Percentiles rank a stretch among this genome's conserved stretches.
phyloP scores from a whole-genome alignment of 306 rosid genomes.

The Purshia tridentata region DNA sequence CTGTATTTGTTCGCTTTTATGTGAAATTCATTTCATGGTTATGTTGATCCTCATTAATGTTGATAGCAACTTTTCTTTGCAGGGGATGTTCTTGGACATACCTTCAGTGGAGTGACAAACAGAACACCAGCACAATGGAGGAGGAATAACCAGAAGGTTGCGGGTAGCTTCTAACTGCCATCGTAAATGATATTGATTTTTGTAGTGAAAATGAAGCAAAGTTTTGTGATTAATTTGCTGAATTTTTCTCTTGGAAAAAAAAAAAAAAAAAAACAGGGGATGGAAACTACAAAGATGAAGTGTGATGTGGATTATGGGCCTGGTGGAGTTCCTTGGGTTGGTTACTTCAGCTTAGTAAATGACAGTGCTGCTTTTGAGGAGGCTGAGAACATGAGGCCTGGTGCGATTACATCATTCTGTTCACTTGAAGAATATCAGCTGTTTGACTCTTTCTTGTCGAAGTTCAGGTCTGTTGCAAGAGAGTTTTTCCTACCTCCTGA shows the following conservation, averaged over 20 bases:
- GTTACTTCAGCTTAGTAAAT: constrained; percentile 51
- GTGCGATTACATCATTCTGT: constrained; percentile 42
- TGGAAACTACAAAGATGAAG: constrained; percentile 53
- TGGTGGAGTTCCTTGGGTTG: constrained; percentile 57
- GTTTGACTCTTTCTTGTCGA: constrained; percentile 66
- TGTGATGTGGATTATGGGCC: constrained; percentile 40
- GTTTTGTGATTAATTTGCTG: constrained; percentile 25
- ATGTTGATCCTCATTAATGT: not conserved
- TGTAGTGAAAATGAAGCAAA: constrained; percentile 18
- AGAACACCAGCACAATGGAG: constrained; percentile 31
- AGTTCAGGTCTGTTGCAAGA: constrained; percentile 63
- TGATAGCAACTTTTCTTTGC: constrained; percentile 18
- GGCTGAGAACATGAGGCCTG: constrained; percentile 31
- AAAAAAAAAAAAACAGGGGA: constrained; percentile 39
- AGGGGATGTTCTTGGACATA: constrained; percentile 48
- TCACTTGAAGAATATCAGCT: constrained; percentile 53
- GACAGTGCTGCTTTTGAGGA: constrained; percentile 35
- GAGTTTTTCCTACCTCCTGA: constrained; percentile 73
- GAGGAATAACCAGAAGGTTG: constrained; percentile 79
- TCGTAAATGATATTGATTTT: constrained; percentile 27
- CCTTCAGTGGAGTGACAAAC: constrained; percentile 33
- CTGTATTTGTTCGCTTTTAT: not conserved
- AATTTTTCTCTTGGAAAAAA: constrained; percentile 11
- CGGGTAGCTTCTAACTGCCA: constrained; percentile 63
- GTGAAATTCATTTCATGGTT: constrained; percentile 2